Base-by-base conservation (phyloP, 176 grass and related monocot genomes). In the Rhynchospora pubera region DNA sequence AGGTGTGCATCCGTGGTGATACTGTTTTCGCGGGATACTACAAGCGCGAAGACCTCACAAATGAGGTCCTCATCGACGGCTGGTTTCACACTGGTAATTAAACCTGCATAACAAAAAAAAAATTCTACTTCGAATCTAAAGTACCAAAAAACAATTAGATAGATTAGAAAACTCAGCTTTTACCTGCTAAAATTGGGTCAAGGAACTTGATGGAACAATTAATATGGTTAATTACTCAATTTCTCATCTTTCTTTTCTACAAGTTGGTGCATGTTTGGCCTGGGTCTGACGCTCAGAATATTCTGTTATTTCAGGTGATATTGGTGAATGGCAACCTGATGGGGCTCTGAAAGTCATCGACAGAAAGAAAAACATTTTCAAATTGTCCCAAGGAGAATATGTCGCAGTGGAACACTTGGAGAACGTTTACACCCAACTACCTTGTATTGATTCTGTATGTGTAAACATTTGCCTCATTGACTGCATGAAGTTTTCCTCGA, bases 311-410 rank as follows among this genome's bases (percentile, higher is more conserved):
- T 53, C 81, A 97, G 91, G 91, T 43, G 94, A 97, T 57, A 88
- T 97, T 72, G 94, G 94, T 76, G 91, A 97, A 66, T 97, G 94
- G 94, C 94, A 93, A 70, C 82, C 87, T 77, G 87, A 93, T 85
- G 94, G 94, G 83, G 91, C 84, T 88, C 85, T 97, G 87, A 97
- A 93, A 91, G 93, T 97, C 65, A 93, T 97, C 82, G 94, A 97
- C 43, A 84, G 91, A 18, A 93, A 93, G 85, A 97, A 97, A 83
- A 97, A 97, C 55, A 97, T 97, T 76, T 97, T 93, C 74, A 97
- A 97, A 82, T 86, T 97, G 77, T 97, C 94, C 77, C 91, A 97
- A 85, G 91, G 94, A 87, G 94, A 97, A 86, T 97, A 93, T 77
- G 94, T 97, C 47, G 94, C 87, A 28, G 94, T 97, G 52, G 94